phyloP scores from a whole-genome alignment of 768 basidiomycete species.

The Lanmaoa rubissima region DNA sequence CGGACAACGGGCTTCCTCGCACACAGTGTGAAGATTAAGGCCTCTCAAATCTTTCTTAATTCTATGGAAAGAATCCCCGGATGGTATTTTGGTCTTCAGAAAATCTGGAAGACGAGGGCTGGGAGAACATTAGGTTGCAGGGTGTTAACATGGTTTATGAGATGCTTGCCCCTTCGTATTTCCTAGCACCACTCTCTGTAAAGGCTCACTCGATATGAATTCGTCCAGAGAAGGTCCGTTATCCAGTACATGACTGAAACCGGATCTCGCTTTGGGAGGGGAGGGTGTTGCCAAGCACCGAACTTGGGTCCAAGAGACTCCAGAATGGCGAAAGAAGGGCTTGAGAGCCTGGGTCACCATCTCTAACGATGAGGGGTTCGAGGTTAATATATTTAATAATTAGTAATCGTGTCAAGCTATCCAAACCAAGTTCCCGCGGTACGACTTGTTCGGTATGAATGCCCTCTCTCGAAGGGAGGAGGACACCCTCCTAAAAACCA shows the following conservation, averaged over 20 bases:
- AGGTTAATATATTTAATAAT: not conserved
- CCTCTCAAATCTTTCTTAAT: conserved; percentile 96
- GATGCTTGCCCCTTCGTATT: conserved; percentile 62
- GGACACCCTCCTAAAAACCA: conserved; percentile 78
- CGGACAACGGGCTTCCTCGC: conserved; percentile 97
- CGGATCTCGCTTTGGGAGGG: conserved; percentile 33
- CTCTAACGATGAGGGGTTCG: not conserved
- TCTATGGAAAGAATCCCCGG: conserved; percentile 80
- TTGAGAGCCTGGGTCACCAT: conserved; percentile 17
- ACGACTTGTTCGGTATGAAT: conserved; percentile 52
- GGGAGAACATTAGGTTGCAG: not conserved
- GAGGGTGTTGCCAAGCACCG: conserved; percentile 52
- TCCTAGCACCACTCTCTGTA: conserved; percentile 65
- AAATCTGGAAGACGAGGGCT: conserved; percentile 86
- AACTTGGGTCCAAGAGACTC: conserved; percentile 19
- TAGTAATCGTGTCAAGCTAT: conserved; percentile 4
- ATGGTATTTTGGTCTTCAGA: conserved; percentile 91
- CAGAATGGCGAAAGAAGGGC: conserved; percentile 11
- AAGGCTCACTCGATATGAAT: conserved; percentile 63
- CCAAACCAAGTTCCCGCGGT: conserved; percentile 3
- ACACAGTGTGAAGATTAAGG: conserved; percentile 90
- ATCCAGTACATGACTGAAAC: conserved; percentile 53
- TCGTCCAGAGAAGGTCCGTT: conserved; percentile 77
- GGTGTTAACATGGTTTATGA: not conserved
- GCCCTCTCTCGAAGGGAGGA: conserved; percentile 86